phyloP scores from a whole-genome alignment of 805 yeast species.

The Cyberlindnera nakhonratchasimensis region DNA sequence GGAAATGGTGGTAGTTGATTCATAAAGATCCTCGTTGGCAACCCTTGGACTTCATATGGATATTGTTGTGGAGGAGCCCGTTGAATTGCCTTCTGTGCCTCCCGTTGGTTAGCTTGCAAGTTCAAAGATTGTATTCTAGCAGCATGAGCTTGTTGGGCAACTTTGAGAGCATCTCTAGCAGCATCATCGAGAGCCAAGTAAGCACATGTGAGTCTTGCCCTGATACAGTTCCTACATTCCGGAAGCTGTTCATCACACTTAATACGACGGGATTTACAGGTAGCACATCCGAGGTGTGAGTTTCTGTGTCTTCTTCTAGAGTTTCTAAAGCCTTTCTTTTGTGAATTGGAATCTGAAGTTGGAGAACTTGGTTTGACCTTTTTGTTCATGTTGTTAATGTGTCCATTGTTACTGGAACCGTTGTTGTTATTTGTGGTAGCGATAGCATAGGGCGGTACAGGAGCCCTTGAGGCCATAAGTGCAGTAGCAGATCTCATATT shows the following conservation, averaged over 20 bases:
- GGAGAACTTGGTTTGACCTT: conserved; percentile 9
- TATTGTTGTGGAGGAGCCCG: conserved; percentile 10
- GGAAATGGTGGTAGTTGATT: conserved; percentile 12
- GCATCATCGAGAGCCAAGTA: conserved; percentile 45
- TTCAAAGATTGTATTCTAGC: conserved; percentile 35
- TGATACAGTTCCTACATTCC: conserved; percentile 50
- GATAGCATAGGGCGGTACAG: conserved; percentile 36
- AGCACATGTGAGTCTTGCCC: conserved; percentile 46
- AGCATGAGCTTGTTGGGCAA: conserved; percentile 43
- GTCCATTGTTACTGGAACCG: conserved; percentile 7
- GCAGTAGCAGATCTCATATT: conserved; percentile 6
- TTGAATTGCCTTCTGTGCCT: conserved; percentile 13
- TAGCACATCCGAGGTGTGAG: conserved; percentile 73
- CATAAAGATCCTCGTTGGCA: conserved; percentile 24
- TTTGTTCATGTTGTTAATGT: conserved; percentile 2
- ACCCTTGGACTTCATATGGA: conserved; percentile 23
- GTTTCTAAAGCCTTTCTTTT: conserved; percentile 23
- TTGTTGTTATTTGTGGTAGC: conserved; percentile 26
- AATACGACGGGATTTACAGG: conserved; percentile 58
- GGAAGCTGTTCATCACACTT: conserved; percentile 68
- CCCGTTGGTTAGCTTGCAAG: conserved; percentile 21
- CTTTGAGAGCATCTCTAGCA: conserved; percentile 45
- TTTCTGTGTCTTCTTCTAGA: conserved; percentile 58
- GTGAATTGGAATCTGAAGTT: background rate
- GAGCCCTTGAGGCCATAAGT: conserved; percentile 16